A percentile compares a stretch with the other conserved stretches of the same genome.
Evolutionary conservation across 257 asterid genomes (phyloP).

Genomic region (Eustoma russellianum): DNA sequence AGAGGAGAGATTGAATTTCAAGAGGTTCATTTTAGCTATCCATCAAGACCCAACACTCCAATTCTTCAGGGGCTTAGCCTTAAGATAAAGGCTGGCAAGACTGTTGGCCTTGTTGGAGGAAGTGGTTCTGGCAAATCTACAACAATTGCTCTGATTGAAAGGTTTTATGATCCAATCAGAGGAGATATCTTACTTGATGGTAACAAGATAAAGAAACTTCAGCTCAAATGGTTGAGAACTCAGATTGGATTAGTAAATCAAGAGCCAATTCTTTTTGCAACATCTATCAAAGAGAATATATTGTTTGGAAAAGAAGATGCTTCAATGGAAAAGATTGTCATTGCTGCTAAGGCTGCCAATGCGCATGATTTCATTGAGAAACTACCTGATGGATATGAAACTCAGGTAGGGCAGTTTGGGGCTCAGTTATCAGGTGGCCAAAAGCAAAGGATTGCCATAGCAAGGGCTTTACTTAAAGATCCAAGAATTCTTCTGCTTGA

Average conservation of each 20-base stretch:
- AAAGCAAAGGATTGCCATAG: conserved; percentile 72
- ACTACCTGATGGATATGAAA: conserved; percentile 55
- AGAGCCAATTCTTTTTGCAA: conserved; percentile 70
- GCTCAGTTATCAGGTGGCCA: conserved; percentile 71
- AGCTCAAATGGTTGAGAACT: conserved; percentile 66
- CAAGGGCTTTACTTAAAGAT: conserved; percentile 54
- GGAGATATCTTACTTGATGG: conserved; percentile 70
- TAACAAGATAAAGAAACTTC: conserved; percentile 31
- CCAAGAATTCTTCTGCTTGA: conserved; percentile 68
- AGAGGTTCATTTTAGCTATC: conserved; percentile 58
- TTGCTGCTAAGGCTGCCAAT: conserved; percentile 59
- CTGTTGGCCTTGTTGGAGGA: conserved; percentile 68
- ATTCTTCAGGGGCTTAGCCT: conserved; percentile 48
- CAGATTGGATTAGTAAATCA: conserved; percentile 72
- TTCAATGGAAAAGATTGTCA: conserved; percentile 34
- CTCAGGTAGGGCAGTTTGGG: conserved; percentile 79
- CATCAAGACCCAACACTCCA: conserved; percentile 47
- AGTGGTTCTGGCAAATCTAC: conserved; percentile 86
- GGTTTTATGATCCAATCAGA: conserved; percentile 56
- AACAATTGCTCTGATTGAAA: conserved; percentile 48
- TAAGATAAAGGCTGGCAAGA: conserved; percentile 42
- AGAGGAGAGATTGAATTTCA: conserved; percentile 59
- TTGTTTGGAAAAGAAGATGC: conserved; percentile 63
- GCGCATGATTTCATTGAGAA: conserved; percentile 58
- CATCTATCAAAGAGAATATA: conserved; percentile 57